Conservation (phyloP, 1,139 yeast species). For the Hansenula sp. region DNA sequence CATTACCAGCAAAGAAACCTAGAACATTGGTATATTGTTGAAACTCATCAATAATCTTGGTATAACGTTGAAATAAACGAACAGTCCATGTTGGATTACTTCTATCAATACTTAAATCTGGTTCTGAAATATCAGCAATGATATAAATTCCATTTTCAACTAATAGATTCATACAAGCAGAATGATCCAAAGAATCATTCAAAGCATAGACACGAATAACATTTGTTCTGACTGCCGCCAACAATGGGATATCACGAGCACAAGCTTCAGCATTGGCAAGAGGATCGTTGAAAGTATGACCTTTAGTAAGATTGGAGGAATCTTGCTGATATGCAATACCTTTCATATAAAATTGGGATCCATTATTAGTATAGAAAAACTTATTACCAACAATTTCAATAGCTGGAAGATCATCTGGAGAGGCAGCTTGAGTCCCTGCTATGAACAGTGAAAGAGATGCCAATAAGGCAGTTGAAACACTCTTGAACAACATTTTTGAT, state of each 20-base stretch:
- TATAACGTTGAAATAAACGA: constrained; percentile 61
- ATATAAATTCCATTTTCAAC: constrained; percentile 78
- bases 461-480: too few relatives aligned
- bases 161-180: constrained; percentile 60
- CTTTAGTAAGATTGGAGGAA: constrained; percentile 48
- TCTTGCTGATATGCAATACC: constrained; percentile 82
- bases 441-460: too few relatives aligned
- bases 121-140: constrained; percentile 70
- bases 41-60: constrained; percentile 62
- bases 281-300: constrained; percentile 59
- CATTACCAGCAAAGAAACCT: constrained; percentile 83
- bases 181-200: constrained; percentile 62
- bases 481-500: too few relatives aligned
- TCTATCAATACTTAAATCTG: constrained; percentile 62
- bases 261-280: constrained; percentile 65
- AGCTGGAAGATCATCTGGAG: constrained; percentile 42
- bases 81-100: constrained; percentile 54
- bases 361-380: constrained; percentile 67
- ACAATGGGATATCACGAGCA: constrained; percentile 73
- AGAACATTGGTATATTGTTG: constrained; percentile 65
- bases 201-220: constrained; percentile 74
- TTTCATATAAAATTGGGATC: constrained; percentile 68
- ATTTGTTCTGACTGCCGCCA: constrained; percentile 56
- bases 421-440: too few relatives aligned
- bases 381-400: constrained; percentile 61